Base-by-base conservation (phyloP, 108 stramenopile genomes). In the Skeletonema tropicum region DNA sequence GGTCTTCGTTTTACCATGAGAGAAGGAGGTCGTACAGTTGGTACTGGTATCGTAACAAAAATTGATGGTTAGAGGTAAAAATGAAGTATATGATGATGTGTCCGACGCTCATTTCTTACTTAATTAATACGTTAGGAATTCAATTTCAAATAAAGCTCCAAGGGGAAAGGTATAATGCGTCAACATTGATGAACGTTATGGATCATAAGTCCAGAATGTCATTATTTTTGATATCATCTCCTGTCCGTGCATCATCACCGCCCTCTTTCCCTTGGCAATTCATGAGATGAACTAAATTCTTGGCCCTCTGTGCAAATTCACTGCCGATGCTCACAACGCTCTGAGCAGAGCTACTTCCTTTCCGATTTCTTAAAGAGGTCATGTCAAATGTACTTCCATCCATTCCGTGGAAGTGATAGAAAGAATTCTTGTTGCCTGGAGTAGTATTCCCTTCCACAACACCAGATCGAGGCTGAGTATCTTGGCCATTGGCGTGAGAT, bases 21-120 rank as follows among this genome's bases (percentile, higher is more conserved):
- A 61, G 99, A 99, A 75, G 99, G 99, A 60, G 98, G 99, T 57
- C 85, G 94, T 75, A 99, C 99, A 46, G 96, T 99, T 66, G 99
- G 98, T 66, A 98, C 98, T 49, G 99, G 99, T 45, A 93, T 99
- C 52, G 92, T 99, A 8, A 91, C 95, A 68, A 98, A 98, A 89
- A 74, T 99, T 60, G 14, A 84, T 82, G 80, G 30, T 29, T 79
- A 79, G 60, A 49, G 11, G n/a, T n/a, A n/a, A n/a, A n/a, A n/a
- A 41, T 11, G 39, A 35, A 35, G 39, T 41, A 41, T 3, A 13
- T 41, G 13, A 41, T 41, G 35, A 41, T 41, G 19, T 49, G 19
- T 49, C 48, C 6, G n/a, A 49, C 48, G 19, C 48, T 49, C n/a
- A n/a, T n/a, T 29, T 21, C 6, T 21, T 17, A 17, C n/a, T 21